Base-by-base conservation (phyloP, 2,329 filamentous ascomycete species). In the Fusarium sterilihyphosum region DNA sequence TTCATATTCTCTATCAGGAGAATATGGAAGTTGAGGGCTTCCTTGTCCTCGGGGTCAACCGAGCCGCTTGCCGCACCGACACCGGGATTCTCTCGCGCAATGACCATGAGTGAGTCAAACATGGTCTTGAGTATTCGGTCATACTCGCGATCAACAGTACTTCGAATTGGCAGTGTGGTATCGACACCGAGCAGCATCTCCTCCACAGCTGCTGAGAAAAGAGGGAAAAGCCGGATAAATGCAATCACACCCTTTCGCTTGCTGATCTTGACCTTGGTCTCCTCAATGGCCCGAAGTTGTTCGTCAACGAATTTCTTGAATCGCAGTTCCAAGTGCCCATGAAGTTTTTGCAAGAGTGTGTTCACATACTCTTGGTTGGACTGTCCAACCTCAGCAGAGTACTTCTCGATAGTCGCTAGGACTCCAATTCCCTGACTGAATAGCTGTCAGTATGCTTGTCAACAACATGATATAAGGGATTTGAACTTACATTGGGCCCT, bases 1-100 rank as follows among this genome's bases (percentile, higher is more conserved):
- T 98, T 97, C 95, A 98, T 98, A 82, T 99, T 99, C 83, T 99
- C 96, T 76, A 99, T 98, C 61, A 98, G 88, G 40, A 98, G 88
- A 78, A 99, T 98, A 83, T 98, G 95, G 84, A 97, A 98, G 84
- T 98, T 98, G 70, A 99, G 89, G 10, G 95, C 94, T 82, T 98
- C 95, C 84, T 99, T 98, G 81, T 98, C 96, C 82, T 98, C 96
- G 3, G 88, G 88, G 75, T 91, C 89, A 18, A 86, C 85, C 18
- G 85, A 82, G 49, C 84, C 84, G 63, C 77, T 82, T 11, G 81
- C 83, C 31, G 86, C 82, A 18, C 85, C 83, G 31, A 84, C 87
- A 65, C 83, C 86, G 35, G 85, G 91, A 80, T 88, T 94, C 86
- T 92, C 91, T 69, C 90, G 86, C 43, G 96, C 96, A 82, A 98